These are phyloP conservation scores for Discostella stelligera DNA, from an alignment of 352 stramenopile species.

Conservation along the genomic window DNA sequence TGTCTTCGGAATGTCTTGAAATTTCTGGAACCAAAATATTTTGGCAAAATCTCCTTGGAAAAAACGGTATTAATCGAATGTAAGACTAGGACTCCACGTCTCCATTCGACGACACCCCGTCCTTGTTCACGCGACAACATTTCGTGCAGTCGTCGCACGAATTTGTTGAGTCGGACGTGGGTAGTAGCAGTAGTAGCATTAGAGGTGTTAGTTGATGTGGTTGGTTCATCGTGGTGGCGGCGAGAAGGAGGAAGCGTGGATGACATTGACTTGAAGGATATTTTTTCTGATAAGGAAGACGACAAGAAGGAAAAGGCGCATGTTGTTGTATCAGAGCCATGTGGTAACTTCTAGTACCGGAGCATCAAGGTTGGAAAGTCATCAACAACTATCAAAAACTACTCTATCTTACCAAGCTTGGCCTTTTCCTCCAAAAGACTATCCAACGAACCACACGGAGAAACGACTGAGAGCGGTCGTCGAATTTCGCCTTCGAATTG, in stretches of 20 bases:
- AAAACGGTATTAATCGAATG: conserved; percentile 67
- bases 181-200: conserved; percentile 2
- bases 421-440: conserved; percentile 32
- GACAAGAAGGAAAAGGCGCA: neutral
- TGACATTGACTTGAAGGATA: conserved; percentile 9
- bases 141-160: conserved; percentile 76
- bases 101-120: conserved; percentile 75
- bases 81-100: conserved; percentile 69
- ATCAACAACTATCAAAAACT: neutral
- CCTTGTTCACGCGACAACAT: conserved; percentile 71
- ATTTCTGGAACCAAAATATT: conserved; percentile 81
- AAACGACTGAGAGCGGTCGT: neutral
- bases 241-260: conserved; percentile 3
- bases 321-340: too few relatives aligned
- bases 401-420: conserved; percentile 29
- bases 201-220: too few relatives aligned
- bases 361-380: conserved; percentile 10
- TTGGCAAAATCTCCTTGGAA: conserved; percentile 70
- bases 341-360: too few relatives aligned
- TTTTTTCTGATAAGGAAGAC: conserved; percentile 8
- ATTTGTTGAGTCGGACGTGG: conserved; percentile 70
- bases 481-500: conserved; percentile 1
- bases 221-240: conserved; percentile 1
- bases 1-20: conserved; percentile 82
- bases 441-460: conserved; percentile 8